Evolutionary conservation across 441 rosid species (phyloP).

Genomic region (Populus hybrid): DNA sequence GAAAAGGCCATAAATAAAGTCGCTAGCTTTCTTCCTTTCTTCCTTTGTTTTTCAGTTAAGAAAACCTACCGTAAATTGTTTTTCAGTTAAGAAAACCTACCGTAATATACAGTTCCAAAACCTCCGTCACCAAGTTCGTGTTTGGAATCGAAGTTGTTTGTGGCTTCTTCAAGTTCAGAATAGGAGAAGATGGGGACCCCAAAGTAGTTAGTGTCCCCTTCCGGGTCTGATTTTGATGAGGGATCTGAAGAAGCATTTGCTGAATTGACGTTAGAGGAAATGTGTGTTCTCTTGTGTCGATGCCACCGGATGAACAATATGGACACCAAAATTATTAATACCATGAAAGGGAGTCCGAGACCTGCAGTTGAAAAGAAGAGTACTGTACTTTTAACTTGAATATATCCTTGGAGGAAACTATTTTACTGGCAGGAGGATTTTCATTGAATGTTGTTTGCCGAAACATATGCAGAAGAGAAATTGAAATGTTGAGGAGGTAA

Average conservation of each 20-base stretch:
- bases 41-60: too few relatives aligned
- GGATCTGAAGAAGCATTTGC: slow-evolving; percentile 12
- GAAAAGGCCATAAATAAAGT: neutral
- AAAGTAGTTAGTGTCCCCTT: slow-evolving; percentile 30
- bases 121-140: slow-evolving; percentile 71
- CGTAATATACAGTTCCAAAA: slow-evolving; percentile 67
- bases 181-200: slow-evolving; percentile 56
- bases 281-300: slow-evolving; percentile 16
- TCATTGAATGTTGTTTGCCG: neutral
- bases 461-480: neutral
- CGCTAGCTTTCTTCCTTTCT: neutral
- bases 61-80: slow-evolving; percentile 35
- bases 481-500: too few relatives aligned
- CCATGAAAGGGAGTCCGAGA: slow-evolving; percentile 30
- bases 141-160: slow-evolving; percentile 45
- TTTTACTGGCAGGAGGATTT: too few relatives aligned
- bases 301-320: slow-evolving; percentile 16
- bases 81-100: slow-evolving; percentile 25
- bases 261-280: slow-evolving; percentile 20
- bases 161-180: slow-evolving; percentile 60
- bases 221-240: slow-evolving; percentile 35
- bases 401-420: too few relatives aligned
- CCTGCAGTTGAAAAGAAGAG: slow-evolving; percentile 27
- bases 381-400: neutral
- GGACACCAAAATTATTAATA: slow-evolving; percentile 16